phyloP scores from a whole-genome alignment of 495 filamentous ascomycete species.

The Trypethelium eluteriae region DNA sequence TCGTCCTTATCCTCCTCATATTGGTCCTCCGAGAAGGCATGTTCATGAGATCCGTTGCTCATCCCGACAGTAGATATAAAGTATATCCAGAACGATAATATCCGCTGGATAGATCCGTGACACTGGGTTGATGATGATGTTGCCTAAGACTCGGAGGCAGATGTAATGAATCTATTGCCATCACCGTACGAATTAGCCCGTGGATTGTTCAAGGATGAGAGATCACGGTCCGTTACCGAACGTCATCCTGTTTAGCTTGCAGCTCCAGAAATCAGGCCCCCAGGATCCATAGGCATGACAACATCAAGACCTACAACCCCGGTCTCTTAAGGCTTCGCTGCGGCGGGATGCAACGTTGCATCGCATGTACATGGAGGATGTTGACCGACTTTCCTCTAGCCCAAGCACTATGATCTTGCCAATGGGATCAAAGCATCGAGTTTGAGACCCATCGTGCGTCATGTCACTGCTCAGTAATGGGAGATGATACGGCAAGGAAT shows the following conservation, averaged over 20 bases:
- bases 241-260: conserved; percentile 12
- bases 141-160: not conserved
- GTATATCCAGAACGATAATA: conserved; percentile 1
- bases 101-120: not conserved
- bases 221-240: not conserved
- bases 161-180: not conserved
- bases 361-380: conserved; percentile 2
- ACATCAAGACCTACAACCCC: not conserved
- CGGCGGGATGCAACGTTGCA: conserved; percentile 9
- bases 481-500: not conserved
- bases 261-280: not conserved
- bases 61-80: conserved; percentile 1
- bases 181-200: conserved; percentile 5
- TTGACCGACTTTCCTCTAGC: not conserved
- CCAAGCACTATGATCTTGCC: conserved; percentile 2
- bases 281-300: conserved; percentile 4
- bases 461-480: not conserved
- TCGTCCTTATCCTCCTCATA: conserved; percentile 10
- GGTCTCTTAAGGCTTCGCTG: not conserved
- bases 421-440: not conserved
- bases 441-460: conserved; percentile 2
- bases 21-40: conserved; percentile 7
- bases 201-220: not conserved
- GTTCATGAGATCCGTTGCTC: not conserved
- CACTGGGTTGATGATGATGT: not conserved